Percentiles rank a stretch among this genome's conserved stretches.
These are phyloP conservation scores for Leishmania lainsoni DNA, from an alignment of 208 protist species.

Conservation along the genomic window DNA sequence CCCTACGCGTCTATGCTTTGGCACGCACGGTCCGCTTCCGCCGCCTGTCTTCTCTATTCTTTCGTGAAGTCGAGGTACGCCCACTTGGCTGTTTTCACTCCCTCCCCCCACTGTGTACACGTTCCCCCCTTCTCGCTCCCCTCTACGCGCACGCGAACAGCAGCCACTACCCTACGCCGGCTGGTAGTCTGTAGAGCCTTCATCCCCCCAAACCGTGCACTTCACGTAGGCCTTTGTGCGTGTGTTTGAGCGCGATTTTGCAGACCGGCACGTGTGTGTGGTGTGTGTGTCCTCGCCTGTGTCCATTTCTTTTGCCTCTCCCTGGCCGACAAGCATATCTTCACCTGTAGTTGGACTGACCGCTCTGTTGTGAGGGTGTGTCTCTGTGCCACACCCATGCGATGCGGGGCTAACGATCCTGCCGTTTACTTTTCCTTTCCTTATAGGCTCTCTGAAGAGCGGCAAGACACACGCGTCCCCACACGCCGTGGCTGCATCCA, in stretches of 20 bases:
- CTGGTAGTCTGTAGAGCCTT: neutral
- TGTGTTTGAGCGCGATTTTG: neutral
- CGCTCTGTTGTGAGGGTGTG: neutral
- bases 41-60: neutral
- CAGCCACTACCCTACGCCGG: neutral
- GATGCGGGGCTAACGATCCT: neutral
- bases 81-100: neutral
- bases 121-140: neutral
- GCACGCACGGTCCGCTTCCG: neutral
- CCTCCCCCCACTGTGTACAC: neutral
- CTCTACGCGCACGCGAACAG: neutral
- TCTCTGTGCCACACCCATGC: neutral
- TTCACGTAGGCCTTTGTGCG: neutral
- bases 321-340: neutral
- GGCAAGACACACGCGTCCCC: neutral
- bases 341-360: neutral
- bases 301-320: neutral
- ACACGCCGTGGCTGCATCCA: neutral
- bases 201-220: neutral
- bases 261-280: neutral
- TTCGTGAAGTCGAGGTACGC: neutral
- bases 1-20: no score
- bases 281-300: neutral
- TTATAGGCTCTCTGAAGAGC: neutral
- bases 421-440: neutral